phyloP scores from a whole-genome alignment of 2,329 filamentous ascomycete species.

The Aspergillus novoparasiticus region DNA sequence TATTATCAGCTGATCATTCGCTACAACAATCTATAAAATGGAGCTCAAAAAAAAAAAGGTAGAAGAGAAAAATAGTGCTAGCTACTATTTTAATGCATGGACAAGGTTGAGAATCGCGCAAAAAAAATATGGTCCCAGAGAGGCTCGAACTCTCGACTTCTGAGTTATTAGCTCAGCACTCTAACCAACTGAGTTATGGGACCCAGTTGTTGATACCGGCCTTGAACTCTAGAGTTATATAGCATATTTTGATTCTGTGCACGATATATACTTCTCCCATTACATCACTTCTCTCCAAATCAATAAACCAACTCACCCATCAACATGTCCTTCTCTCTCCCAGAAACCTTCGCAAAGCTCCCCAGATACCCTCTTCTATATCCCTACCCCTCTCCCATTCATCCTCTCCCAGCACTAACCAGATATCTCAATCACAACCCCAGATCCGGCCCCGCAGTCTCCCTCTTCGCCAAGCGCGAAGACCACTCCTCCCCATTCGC shows the following conservation, averaged over 20 bases:
- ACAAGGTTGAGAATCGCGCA: neutral
- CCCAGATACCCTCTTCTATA: slow-evolving; percentile 34
- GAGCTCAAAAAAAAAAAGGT: neutral
- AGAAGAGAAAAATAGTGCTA: neutral
- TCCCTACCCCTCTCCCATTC: slow-evolving; percentile 33
- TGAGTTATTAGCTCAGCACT: slow-evolving; percentile 8
- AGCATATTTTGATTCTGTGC: too few species aligned
- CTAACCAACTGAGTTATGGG: slow-evolving; percentile 6
- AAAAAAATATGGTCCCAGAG: neutral
- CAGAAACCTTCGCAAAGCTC: slow-evolving; percentile 29
- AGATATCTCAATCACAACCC: slow-evolving; percentile 11
- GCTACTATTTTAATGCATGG: too few species aligned
- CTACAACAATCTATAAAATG: too few species aligned
- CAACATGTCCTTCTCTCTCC: slow-evolving; percentile 23
- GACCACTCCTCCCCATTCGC: slow-evolving; percentile 38
- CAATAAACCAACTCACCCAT: neutral
- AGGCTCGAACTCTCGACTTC: slow-evolving; percentile 10
- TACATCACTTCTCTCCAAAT: slow-evolving; percentile 1
- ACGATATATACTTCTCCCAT: neutral
- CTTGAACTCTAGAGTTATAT: neutral
- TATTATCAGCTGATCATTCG: too few species aligned
- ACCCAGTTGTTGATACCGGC: neutral
- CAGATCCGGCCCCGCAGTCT: slow-evolving; percentile 17
- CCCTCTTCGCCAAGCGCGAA: slow-evolving; percentile 37
- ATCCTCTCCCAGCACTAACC: slow-evolving; percentile 29